These are phyloP conservation scores for Crithidia fasciculata DNA, from an alignment of 208 protist species.

Conservation along the genomic window DNA sequence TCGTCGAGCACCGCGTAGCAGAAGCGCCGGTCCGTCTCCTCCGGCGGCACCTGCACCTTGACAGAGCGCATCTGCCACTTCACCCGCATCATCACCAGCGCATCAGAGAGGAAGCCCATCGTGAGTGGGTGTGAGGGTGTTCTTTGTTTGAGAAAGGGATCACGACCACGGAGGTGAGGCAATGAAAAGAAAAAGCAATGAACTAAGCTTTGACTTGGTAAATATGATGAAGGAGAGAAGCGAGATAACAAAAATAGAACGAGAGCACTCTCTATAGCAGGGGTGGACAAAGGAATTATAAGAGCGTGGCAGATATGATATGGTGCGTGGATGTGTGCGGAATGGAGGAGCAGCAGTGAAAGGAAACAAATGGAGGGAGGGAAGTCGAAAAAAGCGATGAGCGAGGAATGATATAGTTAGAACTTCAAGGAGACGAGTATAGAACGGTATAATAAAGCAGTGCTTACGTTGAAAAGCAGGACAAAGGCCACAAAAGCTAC, in stretches of 20 bases:
- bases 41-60: constrained; percentile 33
- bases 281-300: no score
- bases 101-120: constrained; percentile 40
- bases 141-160: neutral
- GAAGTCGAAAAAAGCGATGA: no score
- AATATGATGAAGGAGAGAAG: constrained; percentile 10
- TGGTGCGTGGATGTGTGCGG: no score
- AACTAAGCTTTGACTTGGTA: constrained; percentile 22
- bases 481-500: no score
- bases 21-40: constrained; percentile 73
- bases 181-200: constrained; percentile 12
- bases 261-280: neutral
- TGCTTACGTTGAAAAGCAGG: no score
- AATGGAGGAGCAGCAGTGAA: no score
- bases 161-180: neutral
- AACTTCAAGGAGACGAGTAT: neutral
- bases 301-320: no score
- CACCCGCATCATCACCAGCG: constrained; percentile 56
- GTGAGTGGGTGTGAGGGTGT: constrained; percentile 18
- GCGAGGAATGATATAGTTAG: no score
- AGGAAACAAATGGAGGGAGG: no score
- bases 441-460: no score
- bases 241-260: neutral
- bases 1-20: constrained; percentile 92
- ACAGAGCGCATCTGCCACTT: constrained; percentile 59